These are phyloP conservation scores for Phytophthora parvispora DNA, from an alignment of 352 stramenopile species.

Conservation along the genomic window DNA sequence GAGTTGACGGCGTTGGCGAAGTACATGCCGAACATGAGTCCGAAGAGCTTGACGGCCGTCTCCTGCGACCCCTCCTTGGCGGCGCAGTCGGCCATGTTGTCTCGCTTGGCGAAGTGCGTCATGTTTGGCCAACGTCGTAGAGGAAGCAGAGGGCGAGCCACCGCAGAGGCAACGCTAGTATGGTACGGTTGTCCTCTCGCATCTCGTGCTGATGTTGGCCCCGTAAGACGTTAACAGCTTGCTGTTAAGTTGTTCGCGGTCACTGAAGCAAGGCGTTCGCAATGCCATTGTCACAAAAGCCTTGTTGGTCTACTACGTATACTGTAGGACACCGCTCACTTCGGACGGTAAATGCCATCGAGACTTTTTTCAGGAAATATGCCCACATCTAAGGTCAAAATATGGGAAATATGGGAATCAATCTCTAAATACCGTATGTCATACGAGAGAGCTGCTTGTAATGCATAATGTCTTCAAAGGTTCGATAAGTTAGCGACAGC, in stretches of 20 bases:
- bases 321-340: constrained; percentile 3
- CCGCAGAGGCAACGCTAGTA: neutral
- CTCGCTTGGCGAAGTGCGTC: constrained; percentile 89
- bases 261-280: neutral
- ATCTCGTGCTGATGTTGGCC: neutral
- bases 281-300: constrained; percentile 5
- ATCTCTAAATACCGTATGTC: neutral
- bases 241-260: neutral
- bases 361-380: constrained; percentile 1
- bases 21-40: constrained; percentile 92
- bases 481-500: neutral
- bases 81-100: constrained; percentile 94
- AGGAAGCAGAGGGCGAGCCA: neutral
- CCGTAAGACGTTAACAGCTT: neutral
- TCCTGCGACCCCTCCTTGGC: constrained; percentile 98
- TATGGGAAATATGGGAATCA: neutral
- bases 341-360: constrained; percentile 6
- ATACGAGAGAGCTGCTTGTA: neutral
- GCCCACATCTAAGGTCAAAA: neutral
- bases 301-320: neutral
- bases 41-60: constrained; percentile 95
- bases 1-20: constrained; percentile 82
- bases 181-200: constrained; percentile 7
- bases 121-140: constrained; percentile 40
- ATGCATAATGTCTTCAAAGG: neutral